Evolutionary conservation across 2,329 filamentous ascomycete genomes (phyloP), one percentile per base, ranked within the genome.

Genomic region (Pyrenophora graminea): DNA sequence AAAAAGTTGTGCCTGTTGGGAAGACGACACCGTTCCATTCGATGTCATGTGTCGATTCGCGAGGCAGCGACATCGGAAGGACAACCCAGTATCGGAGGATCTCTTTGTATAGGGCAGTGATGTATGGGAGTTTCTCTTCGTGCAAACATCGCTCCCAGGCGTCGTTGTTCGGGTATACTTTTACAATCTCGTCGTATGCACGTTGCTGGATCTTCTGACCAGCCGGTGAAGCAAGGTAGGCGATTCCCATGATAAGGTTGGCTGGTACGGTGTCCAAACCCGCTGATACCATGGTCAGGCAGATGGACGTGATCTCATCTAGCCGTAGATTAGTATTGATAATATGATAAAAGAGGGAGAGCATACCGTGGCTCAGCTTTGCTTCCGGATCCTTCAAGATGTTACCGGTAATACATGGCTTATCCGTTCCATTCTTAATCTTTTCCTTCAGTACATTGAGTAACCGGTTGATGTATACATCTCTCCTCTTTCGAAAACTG

Each of bases 241-340:
- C 90, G 38, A 93, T 83, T 10, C 86, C 86, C 87, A 91, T 90
- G 63, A 91, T 86, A 8, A 93, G 74, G 55, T 91, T 92, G 9
- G 85, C 88, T 0, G 90, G 88, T 1, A 94, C 86, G 0, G 90
- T 94, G 67, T 94, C 90, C 13, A 93, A 82, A 15, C 90, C 90
- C 0, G 88, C 90, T 1, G 86, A 89, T 0, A 93, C 87, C 83
- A 93, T 91, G 19, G 88, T 91, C 19, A 94, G 74, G 68, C 89
- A 90, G 60, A 94, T 90, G 2, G 87, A 89, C 72, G 88, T 90
- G 42, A 92, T 80, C 70, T 92, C 90, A 10, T 83, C 87, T 88
- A 46, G 68, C 3, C 10, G 15, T 2, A n/a, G 18, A 51, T 64
- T 38, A 63, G 56, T 45, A 5, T 13, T 25, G 31, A 17, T 12